A percentile compares a stretch with the other conserved stretches of the same genome.
Conservation (phyloP, 495 filamentous ascomycete genomes). For the Parachaetomium inaequale region DNA sequence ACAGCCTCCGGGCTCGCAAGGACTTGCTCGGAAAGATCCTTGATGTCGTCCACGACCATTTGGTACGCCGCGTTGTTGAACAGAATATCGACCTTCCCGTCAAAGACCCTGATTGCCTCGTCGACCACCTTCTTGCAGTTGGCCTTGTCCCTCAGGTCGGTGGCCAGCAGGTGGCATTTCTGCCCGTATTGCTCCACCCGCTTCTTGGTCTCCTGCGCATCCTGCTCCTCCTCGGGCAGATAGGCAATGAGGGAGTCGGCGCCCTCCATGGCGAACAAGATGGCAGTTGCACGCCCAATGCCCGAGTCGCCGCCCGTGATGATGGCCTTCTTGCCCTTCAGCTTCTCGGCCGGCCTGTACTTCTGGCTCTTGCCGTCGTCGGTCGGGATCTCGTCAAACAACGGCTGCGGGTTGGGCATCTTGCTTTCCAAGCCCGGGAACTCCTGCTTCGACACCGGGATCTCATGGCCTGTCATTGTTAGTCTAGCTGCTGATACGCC, state of each 20-base stretch:
- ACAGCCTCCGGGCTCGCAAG: background rate
- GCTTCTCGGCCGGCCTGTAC: slow-evolving; percentile 77
- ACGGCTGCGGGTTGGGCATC: slow-evolving; percentile 59
- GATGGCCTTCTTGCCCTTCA: slow-evolving; percentile 67
- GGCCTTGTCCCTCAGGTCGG: slow-evolving; percentile 58
- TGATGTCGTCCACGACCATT: slow-evolving; percentile 69
- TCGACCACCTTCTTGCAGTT: slow-evolving; percentile 71
- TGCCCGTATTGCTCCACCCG: slow-evolving; percentile 62
- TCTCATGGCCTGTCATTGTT: slow-evolving; percentile 55
- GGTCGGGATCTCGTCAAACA: slow-evolving; percentile 64
- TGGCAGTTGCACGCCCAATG: slow-evolving; percentile 74
- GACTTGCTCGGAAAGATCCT: slow-evolving; percentile 65
- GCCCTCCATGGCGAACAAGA: slow-evolving; percentile 81
- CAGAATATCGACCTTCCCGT: slow-evolving; percentile 64
- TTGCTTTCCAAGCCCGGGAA: slow-evolving; percentile 66
- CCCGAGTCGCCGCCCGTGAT: slow-evolving; percentile 84
- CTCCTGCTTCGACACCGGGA: slow-evolving; percentile 64
- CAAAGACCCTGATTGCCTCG: slow-evolving; percentile 58
- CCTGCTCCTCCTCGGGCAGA: slow-evolving; percentile 70
- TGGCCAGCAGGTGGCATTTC: slow-evolving; percentile 56
- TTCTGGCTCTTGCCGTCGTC: slow-evolving; percentile 65
- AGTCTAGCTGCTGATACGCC: background rate
- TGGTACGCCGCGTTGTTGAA: slow-evolving; percentile 81
- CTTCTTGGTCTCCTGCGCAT: slow-evolving; percentile 70
- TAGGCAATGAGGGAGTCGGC: slow-evolving; percentile 72